Percentiles rank a stretch among this genome's conserved stretches.
These are phyloP conservation scores for Penicillium odoratum DNA, from an alignment of 495 filamentous ascomycete genomes.

Conservation along the genomic window DNA sequence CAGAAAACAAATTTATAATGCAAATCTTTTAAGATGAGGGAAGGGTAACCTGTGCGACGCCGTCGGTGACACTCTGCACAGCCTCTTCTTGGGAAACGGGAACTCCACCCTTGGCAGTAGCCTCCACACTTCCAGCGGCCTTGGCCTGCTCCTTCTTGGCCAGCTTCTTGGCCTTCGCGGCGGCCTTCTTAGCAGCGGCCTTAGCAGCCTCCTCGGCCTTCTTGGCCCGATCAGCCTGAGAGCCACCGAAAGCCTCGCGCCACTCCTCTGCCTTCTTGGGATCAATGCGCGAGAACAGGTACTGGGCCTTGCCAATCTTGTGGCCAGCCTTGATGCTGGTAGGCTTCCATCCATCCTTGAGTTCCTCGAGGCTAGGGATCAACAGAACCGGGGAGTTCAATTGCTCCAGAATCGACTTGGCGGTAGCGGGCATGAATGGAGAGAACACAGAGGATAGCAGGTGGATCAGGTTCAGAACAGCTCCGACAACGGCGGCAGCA, in stretches of 20 bases:
- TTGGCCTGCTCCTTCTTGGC: slow-evolving; percentile 65
- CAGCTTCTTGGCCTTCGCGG: slow-evolving; percentile 57
- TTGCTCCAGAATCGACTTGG: slow-evolving; percentile 70
- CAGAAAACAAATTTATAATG: not conserved
- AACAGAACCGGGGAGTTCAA: slow-evolving; percentile 60
- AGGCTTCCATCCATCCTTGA: slow-evolving; percentile 58
- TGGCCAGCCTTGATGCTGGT: slow-evolving; percentile 67
- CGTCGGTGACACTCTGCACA: slow-evolving; percentile 41
- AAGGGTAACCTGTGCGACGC: slow-evolving; percentile 43
- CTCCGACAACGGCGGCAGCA: slow-evolving; percentile 74
- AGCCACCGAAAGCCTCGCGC: slow-evolving; percentile 78
- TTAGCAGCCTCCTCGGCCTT: slow-evolving; percentile 69
- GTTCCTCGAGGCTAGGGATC: slow-evolving; percentile 58
- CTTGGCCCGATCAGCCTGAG: slow-evolving; percentile 58
- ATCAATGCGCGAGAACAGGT: slow-evolving; percentile 83
- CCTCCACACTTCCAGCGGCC: slow-evolving; percentile 32
- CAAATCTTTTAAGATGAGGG: slow-evolving; percentile 31
- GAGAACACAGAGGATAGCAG: slow-evolving; percentile 73
- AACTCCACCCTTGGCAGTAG: slow-evolving; percentile 36
- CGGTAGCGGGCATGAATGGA: slow-evolving; percentile 85
- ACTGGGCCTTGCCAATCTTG: slow-evolving; percentile 75
- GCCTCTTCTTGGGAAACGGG: slow-evolving; percentile 32
- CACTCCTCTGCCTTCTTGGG: slow-evolving; percentile 80
- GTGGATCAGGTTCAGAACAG: slow-evolving; percentile 78
- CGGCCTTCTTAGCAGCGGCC: slow-evolving; percentile 53